phyloP scores from a whole-genome alignment of 768 basidiomycete species.

The Russula ochroleuca region DNA sequence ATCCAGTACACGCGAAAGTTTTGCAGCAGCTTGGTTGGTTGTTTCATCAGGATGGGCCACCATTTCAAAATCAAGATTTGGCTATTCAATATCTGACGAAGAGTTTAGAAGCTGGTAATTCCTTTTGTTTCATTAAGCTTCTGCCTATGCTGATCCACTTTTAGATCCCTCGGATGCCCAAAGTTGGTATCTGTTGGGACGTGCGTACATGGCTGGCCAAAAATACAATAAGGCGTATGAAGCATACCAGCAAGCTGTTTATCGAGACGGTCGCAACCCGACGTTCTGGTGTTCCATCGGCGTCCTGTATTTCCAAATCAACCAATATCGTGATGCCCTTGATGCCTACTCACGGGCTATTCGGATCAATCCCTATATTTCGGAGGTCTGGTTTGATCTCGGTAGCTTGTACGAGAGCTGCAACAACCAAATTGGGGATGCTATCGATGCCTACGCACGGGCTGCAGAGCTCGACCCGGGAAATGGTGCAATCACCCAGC shows the following conservation, averaged over 20 bases:
- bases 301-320: constrained; percentile 98
- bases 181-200: constrained; percentile 97
- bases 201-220: constrained; percentile 97
- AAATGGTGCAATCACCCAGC: constrained; percentile 77
- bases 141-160: constrained; percentile 6
- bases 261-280: constrained; percentile 97
- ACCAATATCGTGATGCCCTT: constrained; percentile 97
- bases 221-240: constrained; percentile 99
- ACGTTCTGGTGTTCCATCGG: constrained; percentile 99
- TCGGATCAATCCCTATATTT: constrained; percentile 97
- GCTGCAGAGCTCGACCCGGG: constrained; percentile 90
- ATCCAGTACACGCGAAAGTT: constrained; percentile 93
- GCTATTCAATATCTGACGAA: constrained; percentile 93
- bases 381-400: constrained; percentile 94
- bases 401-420: constrained; percentile 96
- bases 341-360: constrained; percentile 99
- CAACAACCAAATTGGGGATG: constrained; percentile 98
- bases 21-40: constrained; percentile 97
- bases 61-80: constrained; percentile 93
- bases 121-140: constrained; percentile 31
- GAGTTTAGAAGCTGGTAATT: constrained; percentile 88
- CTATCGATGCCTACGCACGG: constrained; percentile 95
- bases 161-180: constrained; percentile 92
- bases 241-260: constrained; percentile 98
- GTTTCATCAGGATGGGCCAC: constrained; percentile 91